Base-by-base conservation (phyloP, 192 early-diverging fungal species). In the Coemansia sp. region DNA sequence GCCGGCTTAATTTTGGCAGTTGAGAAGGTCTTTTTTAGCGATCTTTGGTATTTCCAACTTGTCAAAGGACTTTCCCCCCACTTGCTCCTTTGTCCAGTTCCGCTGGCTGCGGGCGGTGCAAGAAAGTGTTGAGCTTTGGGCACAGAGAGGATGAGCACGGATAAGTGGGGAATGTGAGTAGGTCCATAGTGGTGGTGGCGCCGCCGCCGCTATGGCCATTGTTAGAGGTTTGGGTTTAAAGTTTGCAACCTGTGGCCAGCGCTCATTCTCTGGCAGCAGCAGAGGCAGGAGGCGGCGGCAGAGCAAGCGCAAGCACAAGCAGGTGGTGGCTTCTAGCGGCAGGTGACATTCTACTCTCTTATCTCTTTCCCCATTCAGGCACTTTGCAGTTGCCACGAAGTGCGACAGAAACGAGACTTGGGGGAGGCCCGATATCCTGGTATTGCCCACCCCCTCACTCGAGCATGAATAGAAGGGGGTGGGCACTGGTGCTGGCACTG, bases 1-100 rank as follows among this genome's bases (percentile, higher is more conserved):
- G 50, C 50, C 50, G 50, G 50, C 50, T 52, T 52, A 52, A 52
- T 52, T 24, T 52, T 52, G 50, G 50, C 50, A 29, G 24, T 52
- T 52, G 22, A 52, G 50, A 29, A 52, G 45, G 45, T 47, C n/a
- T 52, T 24, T 24, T 50, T 24, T 52, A 24, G 24, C 50, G 30
- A 52, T 52, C 50, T 24, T 22, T 52, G 44, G 11, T 47, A 47
- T 52, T 52, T 52, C 3, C 22, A 52, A 22, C 50, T 52, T 9
- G 50, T 22, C n/a, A 47, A 47, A 18, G n/a, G 10, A 47, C 50
- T 29, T 52, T 52, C 13, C 39, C 39, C 13, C 39, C 39, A 40
- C 39, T 15, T 40, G 13, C 1, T 52, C 50, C 45, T 52, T 52
- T 52, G 50, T 52, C 49, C 8, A 24, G 24, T 52, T 52, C 50